These are phyloP conservation scores for Scopulariopsis brevicaulis DNA, from an alignment of 2,329 filamentous ascomycete species.

Conservation along the genomic window DNA sequence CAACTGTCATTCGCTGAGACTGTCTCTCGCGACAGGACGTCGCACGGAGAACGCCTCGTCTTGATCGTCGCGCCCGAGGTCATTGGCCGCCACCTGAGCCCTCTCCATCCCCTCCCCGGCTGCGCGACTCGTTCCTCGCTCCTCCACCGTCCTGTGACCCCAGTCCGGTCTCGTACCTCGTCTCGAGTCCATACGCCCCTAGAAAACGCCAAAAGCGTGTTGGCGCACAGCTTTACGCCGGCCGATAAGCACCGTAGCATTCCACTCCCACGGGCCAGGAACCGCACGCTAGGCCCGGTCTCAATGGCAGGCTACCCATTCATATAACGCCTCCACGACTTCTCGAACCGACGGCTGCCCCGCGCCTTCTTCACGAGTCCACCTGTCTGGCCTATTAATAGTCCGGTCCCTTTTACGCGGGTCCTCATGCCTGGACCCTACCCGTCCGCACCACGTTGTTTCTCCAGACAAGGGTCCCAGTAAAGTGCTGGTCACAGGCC, in stretches of 20 bases:
- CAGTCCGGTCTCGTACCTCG: not conserved
- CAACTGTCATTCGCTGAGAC: not conserved
- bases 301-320: not conserved
- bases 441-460: not conserved
- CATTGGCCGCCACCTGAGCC: not conserved
- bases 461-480: not conserved
- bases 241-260: not conserved
- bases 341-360: not conserved
- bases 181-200: not conserved
- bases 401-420: not conserved
- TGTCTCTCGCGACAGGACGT: not conserved
- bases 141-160: not conserved
- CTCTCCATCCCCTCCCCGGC: not conserved
- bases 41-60: not conserved
- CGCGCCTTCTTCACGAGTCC: not conserved
- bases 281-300: not conserved
- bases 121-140: not conserved
- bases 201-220: not conserved
- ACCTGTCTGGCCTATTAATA: not conserved
- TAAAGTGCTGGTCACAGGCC: not conserved
- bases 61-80: not conserved
- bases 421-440: not conserved
- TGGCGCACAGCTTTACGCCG: not conserved
- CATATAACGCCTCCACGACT: not conserved
- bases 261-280: not conserved